phyloP scores from a whole-genome alignment of 2,329 filamentous ascomycete species.

The Colletotrichum orchidophilum region DNA sequence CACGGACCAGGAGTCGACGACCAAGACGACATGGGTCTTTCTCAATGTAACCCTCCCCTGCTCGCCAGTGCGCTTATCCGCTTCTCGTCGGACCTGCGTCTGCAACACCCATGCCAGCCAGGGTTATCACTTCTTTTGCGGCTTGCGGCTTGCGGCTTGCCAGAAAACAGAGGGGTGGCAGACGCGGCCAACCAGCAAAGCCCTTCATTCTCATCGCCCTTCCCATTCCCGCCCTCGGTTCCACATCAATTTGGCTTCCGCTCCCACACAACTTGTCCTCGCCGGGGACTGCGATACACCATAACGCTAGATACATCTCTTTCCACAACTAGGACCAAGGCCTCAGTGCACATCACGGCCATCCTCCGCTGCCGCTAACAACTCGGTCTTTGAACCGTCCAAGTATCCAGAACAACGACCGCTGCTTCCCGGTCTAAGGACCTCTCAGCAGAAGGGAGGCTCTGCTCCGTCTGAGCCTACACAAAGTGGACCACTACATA shows the following conservation, averaged over 20 bases:
- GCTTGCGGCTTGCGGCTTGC: too few relatives aligned
- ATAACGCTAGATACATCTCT: not conserved
- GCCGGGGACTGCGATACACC: not conserved
- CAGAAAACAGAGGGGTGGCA: not conserved
- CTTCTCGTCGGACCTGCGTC: slow-evolving; percentile 55
- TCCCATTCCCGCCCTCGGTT: not conserved
- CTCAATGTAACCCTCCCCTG: slow-evolving; percentile 31
- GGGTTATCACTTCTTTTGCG: slow-evolving; percentile 22
- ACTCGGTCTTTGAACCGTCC: not conserved
- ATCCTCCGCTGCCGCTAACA: not conserved
- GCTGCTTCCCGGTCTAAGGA: not conserved
- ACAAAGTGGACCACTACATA: not conserved
- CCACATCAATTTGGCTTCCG: not conserved
- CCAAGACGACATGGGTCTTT: slow-evolving; percentile 11
- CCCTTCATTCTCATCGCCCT: not conserved
- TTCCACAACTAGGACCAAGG: not conserved
- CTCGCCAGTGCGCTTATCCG: slow-evolving; percentile 47
- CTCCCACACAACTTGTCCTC: not conserved
- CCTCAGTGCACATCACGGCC: not conserved
- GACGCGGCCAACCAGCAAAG: slow-evolving; percentile 15
- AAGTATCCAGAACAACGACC: not conserved
- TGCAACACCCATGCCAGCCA: slow-evolving; percentile 40
- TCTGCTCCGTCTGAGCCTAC: not conserved
- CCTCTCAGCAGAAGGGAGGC: not conserved
- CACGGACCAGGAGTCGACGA: not conserved